These are phyloP conservation scores for Polyplosphaeria fusca DNA, from an alignment of 495 filamentous ascomycete genomes.

Conservation along the genomic window DNA sequence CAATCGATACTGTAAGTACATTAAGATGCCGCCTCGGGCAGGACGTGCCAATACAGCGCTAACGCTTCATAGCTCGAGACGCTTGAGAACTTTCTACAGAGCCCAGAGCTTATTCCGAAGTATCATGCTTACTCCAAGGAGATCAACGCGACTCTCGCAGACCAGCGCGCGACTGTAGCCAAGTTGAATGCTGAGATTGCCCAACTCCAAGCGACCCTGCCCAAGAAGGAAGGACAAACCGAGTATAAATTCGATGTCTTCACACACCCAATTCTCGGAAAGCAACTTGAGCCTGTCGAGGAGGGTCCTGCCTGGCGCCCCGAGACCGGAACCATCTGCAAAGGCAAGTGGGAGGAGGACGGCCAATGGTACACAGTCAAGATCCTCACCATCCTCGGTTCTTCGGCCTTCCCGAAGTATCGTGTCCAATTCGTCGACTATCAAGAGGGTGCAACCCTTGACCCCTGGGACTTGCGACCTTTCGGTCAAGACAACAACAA, in stretches of 20 bases:
- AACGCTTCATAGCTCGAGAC: neutral
- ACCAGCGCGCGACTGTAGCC: neutral
- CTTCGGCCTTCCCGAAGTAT: slow-evolving; percentile 81
- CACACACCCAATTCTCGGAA: slow-evolving; percentile 49
- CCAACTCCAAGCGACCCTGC: slow-evolving; percentile 2
- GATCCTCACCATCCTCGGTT: slow-evolving; percentile 91
- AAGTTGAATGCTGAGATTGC: neutral
- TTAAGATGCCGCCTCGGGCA: neutral
- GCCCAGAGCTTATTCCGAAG: neutral
- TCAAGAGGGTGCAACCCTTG: slow-evolving; percentile 74
- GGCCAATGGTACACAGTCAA: slow-evolving; percentile 87
- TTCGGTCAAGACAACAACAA: slow-evolving; percentile 48
- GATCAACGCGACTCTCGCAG: neutral
- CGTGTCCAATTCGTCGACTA: slow-evolving; percentile 92
- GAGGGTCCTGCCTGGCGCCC: slow-evolving; percentile 51
- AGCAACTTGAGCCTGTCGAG: slow-evolving; percentile 37
- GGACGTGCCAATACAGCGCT: neutral
- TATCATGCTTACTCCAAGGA: neutral
- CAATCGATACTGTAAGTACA: neutral
- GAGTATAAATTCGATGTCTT: slow-evolving; percentile 31
- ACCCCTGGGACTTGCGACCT: slow-evolving; percentile 79
- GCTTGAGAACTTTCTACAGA: neutral
- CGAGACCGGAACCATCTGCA: slow-evolving; percentile 82
- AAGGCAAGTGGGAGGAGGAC: slow-evolving; percentile 90
- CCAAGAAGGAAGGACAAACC: neutral